Base-by-base conservation (phyloP, 352 stramenopile genomes). In the Phytophthora aleatoria region DNA sequence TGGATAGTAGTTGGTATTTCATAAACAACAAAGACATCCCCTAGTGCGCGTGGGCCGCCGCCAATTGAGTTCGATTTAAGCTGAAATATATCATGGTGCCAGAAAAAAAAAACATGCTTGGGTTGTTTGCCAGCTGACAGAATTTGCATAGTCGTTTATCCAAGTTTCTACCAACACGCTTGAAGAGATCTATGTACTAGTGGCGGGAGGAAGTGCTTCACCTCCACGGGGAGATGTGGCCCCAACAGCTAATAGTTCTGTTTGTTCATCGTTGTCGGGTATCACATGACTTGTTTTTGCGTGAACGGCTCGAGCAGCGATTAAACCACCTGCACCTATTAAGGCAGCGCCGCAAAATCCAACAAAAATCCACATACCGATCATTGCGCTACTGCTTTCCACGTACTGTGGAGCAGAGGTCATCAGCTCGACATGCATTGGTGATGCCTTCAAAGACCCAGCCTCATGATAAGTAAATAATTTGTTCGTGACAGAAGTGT, bases 351-450 rank as follows among this genome's bases (percentile, higher is more conserved):
- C 60, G 30, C 81, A 88, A 54, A 90, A 79, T 16, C 74, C 71
- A 6, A 92, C 67, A 47, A 88, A 92, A 30, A 85, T 57, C 77
- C 81, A 92, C 47, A 92, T 71, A 5, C 70, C 74, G n/a, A 90
- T 45, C 30, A 67, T 85, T 42, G 79, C 62, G 15, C 67, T 74
- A 15, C 82, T 50, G 57, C 57, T 79, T 26, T 66, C 35, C 1
- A 72, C 67, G 57, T 83, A 83, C 54, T 85, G 75, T 3, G 57
- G 63, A 49, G 77, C 71, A 3, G 47, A 44, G 2, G 63, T 76
- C 64, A 89, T 51, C 28, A 85, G 43, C 41, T 87, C 72, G 3
- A 72, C 73, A 48, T 77, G 75, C 48, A 90, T 56, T 5, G 83
- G 81, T 42, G 70, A 59, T 20, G 66, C 30, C 51, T 85, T 71